phyloP scores from a whole-genome alignment of 2,329 filamentous ascomycete species.

The Coniella vitis region DNA sequence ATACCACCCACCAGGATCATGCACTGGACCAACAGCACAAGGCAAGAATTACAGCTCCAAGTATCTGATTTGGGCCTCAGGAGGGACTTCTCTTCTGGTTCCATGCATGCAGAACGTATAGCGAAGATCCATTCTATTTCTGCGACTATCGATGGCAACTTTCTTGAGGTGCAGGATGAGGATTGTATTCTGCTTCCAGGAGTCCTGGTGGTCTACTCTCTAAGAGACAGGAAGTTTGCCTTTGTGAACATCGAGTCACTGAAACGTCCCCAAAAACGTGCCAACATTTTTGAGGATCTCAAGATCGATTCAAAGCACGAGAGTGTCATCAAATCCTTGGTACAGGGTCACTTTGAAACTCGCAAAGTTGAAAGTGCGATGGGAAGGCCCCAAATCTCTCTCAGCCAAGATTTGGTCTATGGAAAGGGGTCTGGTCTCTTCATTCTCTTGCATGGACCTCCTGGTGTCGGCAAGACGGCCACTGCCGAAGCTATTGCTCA shows the following conservation, averaged over 20 bases:
- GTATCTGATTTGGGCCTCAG: no score
- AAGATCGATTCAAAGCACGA: background rate
- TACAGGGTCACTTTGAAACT: background rate
- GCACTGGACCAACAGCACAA: no score
- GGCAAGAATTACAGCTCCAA: no score
- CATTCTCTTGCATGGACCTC: constrained; percentile 29
- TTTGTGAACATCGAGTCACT: background rate
- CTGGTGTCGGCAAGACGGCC: constrained; percentile 6
- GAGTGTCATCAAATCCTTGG: background rate
- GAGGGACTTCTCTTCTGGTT: no score
- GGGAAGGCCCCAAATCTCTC: no score
- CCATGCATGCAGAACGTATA: no score
- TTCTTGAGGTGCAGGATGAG: no score
- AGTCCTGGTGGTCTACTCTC: no score
- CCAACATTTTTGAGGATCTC: background rate
- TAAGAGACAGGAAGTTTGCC: background rate
- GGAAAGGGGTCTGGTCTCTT: constrained; percentile 29
- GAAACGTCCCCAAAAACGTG: background rate
- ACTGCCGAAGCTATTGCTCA: constrained; percentile 4
- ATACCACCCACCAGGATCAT: no score
- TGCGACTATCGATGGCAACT: no score
- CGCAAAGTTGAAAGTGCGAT: background rate
- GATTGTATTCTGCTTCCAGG: no score
- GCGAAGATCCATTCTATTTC: no score
- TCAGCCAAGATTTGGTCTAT: constrained; percentile 10